Conservation (phyloP, 2,329 filamentous ascomycete species). For the Pestalotiopsis sp. region DNA sequence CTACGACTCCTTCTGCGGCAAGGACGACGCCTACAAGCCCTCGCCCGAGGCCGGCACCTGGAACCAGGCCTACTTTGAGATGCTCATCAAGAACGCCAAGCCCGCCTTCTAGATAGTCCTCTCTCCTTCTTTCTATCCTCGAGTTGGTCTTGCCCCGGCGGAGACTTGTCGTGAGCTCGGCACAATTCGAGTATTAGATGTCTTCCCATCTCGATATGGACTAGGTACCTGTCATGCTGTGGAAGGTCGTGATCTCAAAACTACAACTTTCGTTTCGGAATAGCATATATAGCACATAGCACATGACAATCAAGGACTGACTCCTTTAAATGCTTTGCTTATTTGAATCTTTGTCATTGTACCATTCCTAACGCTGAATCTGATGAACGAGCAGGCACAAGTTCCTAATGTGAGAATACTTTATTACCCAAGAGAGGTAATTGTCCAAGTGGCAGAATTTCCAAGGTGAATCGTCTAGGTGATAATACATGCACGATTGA, state of each 20-base stretch:
- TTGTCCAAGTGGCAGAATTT: too few relatives aligned
- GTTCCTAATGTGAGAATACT: too few relatives aligned
- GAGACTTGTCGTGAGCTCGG: neutral
- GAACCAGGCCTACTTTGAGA: slow-evolving; percentile 62
- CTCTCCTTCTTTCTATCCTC: neutral
- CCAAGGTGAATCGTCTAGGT: too few relatives aligned
- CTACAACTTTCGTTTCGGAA: neutral
- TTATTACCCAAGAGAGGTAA: too few relatives aligned
- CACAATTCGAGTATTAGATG: neutral
- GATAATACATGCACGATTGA: too few relatives aligned
- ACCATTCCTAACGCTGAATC: too few relatives aligned
- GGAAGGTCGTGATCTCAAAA: neutral
- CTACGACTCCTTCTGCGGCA: slow-evolving; percentile 54
- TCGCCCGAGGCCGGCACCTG: slow-evolving; percentile 69
- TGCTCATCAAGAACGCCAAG: slow-evolving; percentile 53
- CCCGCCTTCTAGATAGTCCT: slow-evolving; percentile 38
- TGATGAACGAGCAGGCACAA: too few relatives aligned
- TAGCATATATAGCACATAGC: neutral
- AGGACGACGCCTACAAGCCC: slow-evolving; percentile 55
- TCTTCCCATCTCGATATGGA: neutral
- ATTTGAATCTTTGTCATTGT: neutral
- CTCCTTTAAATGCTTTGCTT: neutral
- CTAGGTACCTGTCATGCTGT: neutral
- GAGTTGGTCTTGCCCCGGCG: neutral
- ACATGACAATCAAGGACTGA: neutral